phyloP scores from a whole-genome alignment of 345 rosid genomes.

The Pelargonium nanum region DNA sequence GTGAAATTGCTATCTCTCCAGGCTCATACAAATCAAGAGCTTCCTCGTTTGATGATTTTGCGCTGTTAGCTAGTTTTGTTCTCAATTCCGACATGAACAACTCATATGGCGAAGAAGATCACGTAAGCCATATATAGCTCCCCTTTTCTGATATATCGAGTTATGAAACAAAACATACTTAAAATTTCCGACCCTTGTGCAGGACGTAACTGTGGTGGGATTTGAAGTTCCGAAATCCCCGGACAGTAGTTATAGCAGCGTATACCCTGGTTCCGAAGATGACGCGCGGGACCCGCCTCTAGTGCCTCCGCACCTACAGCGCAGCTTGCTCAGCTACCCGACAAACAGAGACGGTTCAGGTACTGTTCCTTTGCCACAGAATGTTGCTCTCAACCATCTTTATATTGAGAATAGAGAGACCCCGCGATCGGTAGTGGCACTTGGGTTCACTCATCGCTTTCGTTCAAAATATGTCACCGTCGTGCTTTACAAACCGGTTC shows the following conservation, averaged over 20 bases:
- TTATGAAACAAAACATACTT: neutral
- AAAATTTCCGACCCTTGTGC: conserved; percentile 14
- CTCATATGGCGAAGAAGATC: neutral
- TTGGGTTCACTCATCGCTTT: conserved; percentile 91
- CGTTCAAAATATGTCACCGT: conserved; percentile 80
- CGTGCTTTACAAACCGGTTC: conserved; percentile 86
- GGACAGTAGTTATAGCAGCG: conserved; percentile 79
- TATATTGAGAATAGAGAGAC: conserved; percentile 77
- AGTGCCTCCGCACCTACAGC: conserved; percentile 71
- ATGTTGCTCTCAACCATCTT: conserved; percentile 72
- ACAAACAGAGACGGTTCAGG: conserved; percentile 37
- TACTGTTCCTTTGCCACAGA: conserved; percentile 46
- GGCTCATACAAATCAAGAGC: neutral
- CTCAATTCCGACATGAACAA: neutral
- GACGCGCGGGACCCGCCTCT: conserved; percentile 85
- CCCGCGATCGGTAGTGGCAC: conserved; percentile 83
- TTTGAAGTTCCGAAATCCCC: conserved; percentile 89
- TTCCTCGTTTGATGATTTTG: neutral
- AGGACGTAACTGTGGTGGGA: conserved; percentile 81
- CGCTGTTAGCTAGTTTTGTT: neutral
- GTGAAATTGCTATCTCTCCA: neutral
- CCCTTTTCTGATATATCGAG: neutral
- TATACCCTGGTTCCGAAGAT: conserved; percentile 50
- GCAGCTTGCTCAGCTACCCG: conserved; percentile 44
- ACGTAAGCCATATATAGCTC: neutral